Conservation (phyloP, 2,329 filamentous ascomycete species). For the Pyrenochaeta sp. region DNA sequence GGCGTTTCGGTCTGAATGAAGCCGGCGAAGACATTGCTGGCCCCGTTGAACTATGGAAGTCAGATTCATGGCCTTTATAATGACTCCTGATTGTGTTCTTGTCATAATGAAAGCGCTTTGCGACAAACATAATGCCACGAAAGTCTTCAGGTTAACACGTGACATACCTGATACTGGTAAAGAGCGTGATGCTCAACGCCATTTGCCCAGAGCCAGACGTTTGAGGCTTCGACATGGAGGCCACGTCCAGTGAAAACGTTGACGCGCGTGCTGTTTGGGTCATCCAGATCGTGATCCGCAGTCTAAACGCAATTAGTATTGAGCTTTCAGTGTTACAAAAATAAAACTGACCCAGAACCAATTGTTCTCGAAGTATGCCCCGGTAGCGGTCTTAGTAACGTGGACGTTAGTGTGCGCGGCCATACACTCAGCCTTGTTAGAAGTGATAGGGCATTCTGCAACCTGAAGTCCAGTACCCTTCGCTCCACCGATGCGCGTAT, state of each 20-base stretch:
- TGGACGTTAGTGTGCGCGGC: slow-evolving; percentile 69
- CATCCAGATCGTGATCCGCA: slow-evolving; percentile 89
- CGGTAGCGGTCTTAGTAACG: slow-evolving; percentile 63
- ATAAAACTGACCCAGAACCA: slow-evolving; percentile 75
- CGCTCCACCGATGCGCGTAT: slow-evolving; percentile 83
- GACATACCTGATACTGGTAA: slow-evolving; percentile 77
- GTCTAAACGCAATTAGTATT: slow-evolving; percentile 54
- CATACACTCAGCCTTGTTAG: slow-evolving; percentile 69
- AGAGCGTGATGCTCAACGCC: slow-evolving; percentile 67
- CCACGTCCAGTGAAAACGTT: slow-evolving; percentile 89
- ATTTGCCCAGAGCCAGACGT: slow-evolving; percentile 70
- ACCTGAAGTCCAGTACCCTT: slow-evolving; percentile 82
- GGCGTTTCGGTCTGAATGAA: slow-evolving; percentile 92
- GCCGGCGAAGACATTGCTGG: slow-evolving; percentile 81
- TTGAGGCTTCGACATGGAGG: slow-evolving; percentile 71
- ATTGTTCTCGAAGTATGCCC: slow-evolving; percentile 83
- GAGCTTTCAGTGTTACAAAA: background rate
- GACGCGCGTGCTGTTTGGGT: slow-evolving; percentile 74
- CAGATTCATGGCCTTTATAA: background rate
- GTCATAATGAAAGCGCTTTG: background rate
- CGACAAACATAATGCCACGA: background rate
- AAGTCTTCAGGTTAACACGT: background rate
- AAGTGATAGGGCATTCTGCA: slow-evolving; percentile 76
- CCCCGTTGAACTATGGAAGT: slow-evolving; percentile 64
- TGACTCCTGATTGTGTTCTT: background rate